Percentiles rank a stretch among this genome's conserved stretches.
These are phyloP conservation scores for Dioscorea cayenensis DNA, from an alignment of 116 monocot genomes.

Conservation along the genomic window DNA sequence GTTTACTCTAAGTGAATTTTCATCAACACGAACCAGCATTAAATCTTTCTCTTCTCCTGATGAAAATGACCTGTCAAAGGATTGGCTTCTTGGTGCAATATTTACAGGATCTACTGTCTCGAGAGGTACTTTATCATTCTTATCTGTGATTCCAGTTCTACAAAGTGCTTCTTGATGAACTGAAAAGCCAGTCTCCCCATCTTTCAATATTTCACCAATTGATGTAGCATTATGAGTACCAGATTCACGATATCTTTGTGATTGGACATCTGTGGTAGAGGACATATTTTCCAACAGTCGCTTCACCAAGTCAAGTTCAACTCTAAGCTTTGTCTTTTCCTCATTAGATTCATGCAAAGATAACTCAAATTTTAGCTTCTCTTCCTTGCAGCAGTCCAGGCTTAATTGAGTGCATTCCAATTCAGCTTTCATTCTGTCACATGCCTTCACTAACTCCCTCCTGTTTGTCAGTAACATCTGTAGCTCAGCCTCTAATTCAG, in stretches of 20 bases:
- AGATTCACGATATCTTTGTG: slow-evolving; percentile 20
- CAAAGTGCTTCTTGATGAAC: slow-evolving; percentile 8
- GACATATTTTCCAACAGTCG: slow-evolving; percentile 73
- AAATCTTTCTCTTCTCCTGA: slow-evolving; percentile 13
- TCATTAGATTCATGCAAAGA: slow-evolving; percentile 75
- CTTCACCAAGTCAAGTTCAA: slow-evolving; percentile 89
- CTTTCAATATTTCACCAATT: slow-evolving; percentile 55
- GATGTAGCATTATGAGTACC: slow-evolving; percentile 26
- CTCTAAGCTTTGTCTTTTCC: slow-evolving; percentile 57
- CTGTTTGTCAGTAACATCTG: slow-evolving; percentile 36
- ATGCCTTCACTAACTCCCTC: slow-evolving; percentile 58
- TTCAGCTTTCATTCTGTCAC: slow-evolving; percentile 83
- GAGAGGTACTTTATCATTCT: slow-evolving; percentile 1
- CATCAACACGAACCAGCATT: not conserved
- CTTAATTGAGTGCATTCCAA: slow-evolving; percentile 72
- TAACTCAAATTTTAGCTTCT: slow-evolving; percentile 69
- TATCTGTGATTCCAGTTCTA: not conserved
- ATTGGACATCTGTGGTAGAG: slow-evolving; percentile 23
- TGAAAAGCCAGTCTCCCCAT: slow-evolving; percentile 10
- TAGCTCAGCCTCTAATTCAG: slow-evolving; percentile 65
- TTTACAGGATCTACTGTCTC: not conserved
- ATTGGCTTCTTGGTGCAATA: slow-evolving; percentile 1
- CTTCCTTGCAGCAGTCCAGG: slow-evolving; percentile 92
- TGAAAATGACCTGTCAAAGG: slow-evolving; percentile 2
- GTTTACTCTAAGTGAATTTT: not conserved